Evolutionary conservation across 1,284 basidiomycete species (phyloP), one percentile per base, ranked within the genome.

Genomic region (Rhodofomes roseus): DNA sequence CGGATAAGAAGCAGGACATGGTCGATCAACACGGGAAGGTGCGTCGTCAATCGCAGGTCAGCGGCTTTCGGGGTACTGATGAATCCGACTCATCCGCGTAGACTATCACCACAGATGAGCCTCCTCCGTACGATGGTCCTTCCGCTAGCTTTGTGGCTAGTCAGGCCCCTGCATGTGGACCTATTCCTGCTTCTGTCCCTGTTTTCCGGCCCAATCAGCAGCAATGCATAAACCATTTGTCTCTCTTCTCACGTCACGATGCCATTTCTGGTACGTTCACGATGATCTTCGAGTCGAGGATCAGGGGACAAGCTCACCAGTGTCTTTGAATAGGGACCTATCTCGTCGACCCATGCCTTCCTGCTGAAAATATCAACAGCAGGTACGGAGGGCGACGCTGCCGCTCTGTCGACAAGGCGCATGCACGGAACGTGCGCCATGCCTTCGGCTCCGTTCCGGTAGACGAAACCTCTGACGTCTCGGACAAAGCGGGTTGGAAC

Each of bases 181-280:
- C 50, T 9, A 23, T 37, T 22, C 14, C 50, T 4, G 31, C 50
- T 20, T 31, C 50, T 36, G 50, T 22, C n/a, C 50, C 50, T 16
- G 3, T 37, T 18, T 55, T 34, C 18, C 54, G 20, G 16, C 44
- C 56, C 18, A 36, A 16, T 12, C 22, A n/a, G 25, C 34, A 51
- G 22, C 57, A 59, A 23, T 40, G 48, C 18, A 41, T 59, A 12
- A 59, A 59, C 22, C 27, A 46, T 22, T 22, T 59, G 6, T 59
- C 39, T 20, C 57, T 59, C 5, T 59, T 59, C 50, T 59, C 57
- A 12, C 39, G 44, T n/a, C 40, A 46, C 23, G 37, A 54, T 29
- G 22, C 57, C 29, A 59, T 59, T 25, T 59, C 41, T 0, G 57
- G 57, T 59, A 11, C 12, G 46, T 39, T 25, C 22, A 23, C 50